Base-by-base conservation (phyloP, 805 yeast species). In the Kodamaea restingae region DNA sequence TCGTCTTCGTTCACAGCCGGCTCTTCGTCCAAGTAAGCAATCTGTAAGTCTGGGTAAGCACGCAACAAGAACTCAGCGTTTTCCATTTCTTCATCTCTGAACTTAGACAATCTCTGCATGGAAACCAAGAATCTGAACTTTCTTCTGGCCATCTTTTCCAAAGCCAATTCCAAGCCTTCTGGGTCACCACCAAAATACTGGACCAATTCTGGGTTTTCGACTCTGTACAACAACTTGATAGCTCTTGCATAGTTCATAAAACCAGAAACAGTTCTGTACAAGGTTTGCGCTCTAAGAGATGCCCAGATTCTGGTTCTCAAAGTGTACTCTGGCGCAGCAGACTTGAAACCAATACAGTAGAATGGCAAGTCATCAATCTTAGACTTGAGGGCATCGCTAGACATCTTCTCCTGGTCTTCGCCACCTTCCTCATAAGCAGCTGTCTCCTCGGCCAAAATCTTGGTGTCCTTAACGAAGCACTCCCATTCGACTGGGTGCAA, bases 161-260 rank as follows among this genome's bases (percentile, higher is more conserved):
- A 80, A 64, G 95, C 98, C 66, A 88, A 80, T 72, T 93, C 98
- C 49, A 80, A 76, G 54, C 95, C 95, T 70, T 91, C 98, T 44
- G 97, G 95, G 62, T 91, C 95, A 54, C 98, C 98, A 53, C 97
- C 98, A 61, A 90, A 91, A 88, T 90, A 88, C 73, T 93, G 97
- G 45, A 90, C 95, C 61, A 88, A 81, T 63, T 86, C 95, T 32
- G 95, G 95, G 63, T 87, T 86, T 65, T 93, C 98, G 54, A 93
- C 95, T 69, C 95, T 84, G 71, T 88, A 88, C 44, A 91, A 73
- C 55, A 91, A 71, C 65, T 90, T 93, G 57, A 91, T 88, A 21
- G 98, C 98, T 65, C 96, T 83, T 21, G 96, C 84, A 63, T 91
- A 91, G 71, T 91, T 93, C 98, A 91, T 91, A 72, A 91, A 93